Percentiles rank a stretch among this genome's conserved stretches.
Conservation (phyloP, 192 early-diverging fungal genomes). For the Gryganskiella cystojenkinii region DNA sequence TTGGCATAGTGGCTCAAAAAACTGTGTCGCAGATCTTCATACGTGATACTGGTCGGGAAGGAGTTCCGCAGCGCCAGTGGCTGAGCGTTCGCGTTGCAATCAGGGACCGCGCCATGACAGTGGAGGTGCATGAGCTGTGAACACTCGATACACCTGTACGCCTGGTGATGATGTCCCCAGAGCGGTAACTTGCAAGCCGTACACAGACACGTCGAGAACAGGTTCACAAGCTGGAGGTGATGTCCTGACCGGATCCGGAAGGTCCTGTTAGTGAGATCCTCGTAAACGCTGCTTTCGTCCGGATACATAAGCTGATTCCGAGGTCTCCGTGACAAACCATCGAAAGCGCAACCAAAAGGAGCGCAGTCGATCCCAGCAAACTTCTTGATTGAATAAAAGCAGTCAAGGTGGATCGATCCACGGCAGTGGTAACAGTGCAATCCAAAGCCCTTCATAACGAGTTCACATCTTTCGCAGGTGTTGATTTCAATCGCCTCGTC, state of each 20-base stretch:
- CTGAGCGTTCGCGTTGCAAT: conserved; percentile 7
- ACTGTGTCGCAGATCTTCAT: conserved; percentile 39
- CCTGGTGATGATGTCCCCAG: conserved; percentile 67
- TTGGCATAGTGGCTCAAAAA: conserved; percentile 44
- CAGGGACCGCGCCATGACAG: conserved; percentile 30
- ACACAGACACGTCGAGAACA: conserved; percentile 65
- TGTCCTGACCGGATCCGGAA: conserved; percentile 49
- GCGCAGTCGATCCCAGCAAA: conserved; percentile 37
- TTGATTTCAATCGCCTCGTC: background rate
- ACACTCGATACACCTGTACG: conserved; percentile 63
- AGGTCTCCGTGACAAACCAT: conserved; percentile 15
- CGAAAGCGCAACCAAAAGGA: conserved; percentile 13
- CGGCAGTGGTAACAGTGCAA: conserved; percentile 64
- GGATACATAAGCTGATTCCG: conserved; percentile 35
- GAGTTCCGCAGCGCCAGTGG: conserved; percentile 22
- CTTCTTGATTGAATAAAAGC: conserved; percentile 54
- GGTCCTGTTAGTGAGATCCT: conserved; percentile 4
- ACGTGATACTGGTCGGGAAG: conserved; percentile 48
- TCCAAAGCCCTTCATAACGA: conserved; percentile 56
- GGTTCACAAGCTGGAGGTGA: conserved; percentile 61
- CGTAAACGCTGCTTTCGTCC: conserved; percentile 2
- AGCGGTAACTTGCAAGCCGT: conserved; percentile 59
- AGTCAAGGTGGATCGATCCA: conserved; percentile 59
- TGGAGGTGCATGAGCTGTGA: conserved; percentile 58
- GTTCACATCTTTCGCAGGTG: conserved; percentile 37